Evolutionary conservation across 352 stramenopile genomes (phyloP).

Genomic region (Phytophthora ramorum): DNA sequence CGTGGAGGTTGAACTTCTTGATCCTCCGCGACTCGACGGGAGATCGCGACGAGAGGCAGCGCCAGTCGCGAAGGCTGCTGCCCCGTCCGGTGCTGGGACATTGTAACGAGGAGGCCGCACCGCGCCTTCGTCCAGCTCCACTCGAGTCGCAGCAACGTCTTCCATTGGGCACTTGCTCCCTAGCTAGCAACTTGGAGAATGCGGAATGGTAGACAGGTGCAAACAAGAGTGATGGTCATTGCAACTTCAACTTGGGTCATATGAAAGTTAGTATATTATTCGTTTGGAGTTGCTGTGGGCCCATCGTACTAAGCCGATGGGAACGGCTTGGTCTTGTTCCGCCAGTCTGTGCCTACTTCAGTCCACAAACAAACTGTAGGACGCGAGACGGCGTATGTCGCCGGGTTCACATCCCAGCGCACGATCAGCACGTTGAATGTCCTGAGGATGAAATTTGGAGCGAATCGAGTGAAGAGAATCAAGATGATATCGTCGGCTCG

Average conservation of each 20-base stretch:
- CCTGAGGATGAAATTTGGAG: slow-evolving; percentile 36
- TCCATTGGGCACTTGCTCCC: slow-evolving; percentile 30
- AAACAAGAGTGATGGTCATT: slow-evolving; percentile 50
- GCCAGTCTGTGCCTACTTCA: slow-evolving; percentile 44
- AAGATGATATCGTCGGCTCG: slow-evolving; percentile 36
- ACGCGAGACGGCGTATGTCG: slow-evolving; percentile 38
- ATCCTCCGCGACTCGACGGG: slow-evolving; percentile 20
- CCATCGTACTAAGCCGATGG: slow-evolving; percentile 28
- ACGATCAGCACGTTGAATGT: slow-evolving; percentile 51
- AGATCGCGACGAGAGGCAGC: slow-evolving; percentile 3
- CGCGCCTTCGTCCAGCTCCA: slow-evolving; percentile 44
- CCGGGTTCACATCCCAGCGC: slow-evolving; percentile 40
- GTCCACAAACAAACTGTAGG: slow-evolving; percentile 45
- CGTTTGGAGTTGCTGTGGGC: slow-evolving; percentile 1
- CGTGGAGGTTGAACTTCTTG: slow-evolving; percentile 27
- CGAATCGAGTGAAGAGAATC: slow-evolving; percentile 39
- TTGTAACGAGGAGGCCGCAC: slow-evolving; percentile 40
- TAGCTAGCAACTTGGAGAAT: slow-evolving; percentile 26
- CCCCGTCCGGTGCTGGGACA: slow-evolving; percentile 33
- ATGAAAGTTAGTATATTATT: slow-evolving; percentile 12
- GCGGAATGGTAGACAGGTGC: slow-evolving; percentile 12
- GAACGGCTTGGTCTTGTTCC: slow-evolving; percentile 43
- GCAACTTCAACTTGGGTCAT: slow-evolving; percentile 40
- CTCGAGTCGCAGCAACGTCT: slow-evolving; percentile 7
- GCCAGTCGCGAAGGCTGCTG: slow-evolving; percentile 11